Evolutionary conservation across 2,329 filamentous ascomycete genomes (phyloP).

Genomic region (Botrytis fabae): DNA sequence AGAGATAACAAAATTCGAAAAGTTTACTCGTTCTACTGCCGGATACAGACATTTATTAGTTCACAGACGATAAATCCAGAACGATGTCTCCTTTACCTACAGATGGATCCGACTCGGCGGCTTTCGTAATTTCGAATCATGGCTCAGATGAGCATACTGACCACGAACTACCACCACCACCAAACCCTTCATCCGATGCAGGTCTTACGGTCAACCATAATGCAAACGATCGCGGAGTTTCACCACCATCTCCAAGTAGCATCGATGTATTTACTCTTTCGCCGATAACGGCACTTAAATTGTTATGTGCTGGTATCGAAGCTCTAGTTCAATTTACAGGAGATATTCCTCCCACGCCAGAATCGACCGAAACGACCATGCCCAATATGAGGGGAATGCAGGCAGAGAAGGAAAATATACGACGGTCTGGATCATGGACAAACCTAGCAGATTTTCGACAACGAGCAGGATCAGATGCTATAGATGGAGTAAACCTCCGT

Average conservation of each 20-base stretch:
- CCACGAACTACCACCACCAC: conserved; percentile 37
- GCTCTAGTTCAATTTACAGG: conserved; percentile 53
- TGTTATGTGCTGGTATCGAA: conserved; percentile 73
- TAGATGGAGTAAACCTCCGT: conserved; percentile 58
- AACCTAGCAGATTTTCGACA: conserved; percentile 38
- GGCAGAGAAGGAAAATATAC: conserved; percentile 61
- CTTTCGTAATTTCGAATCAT: conserved; percentile 34
- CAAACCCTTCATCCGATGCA: conserved; percentile 38
- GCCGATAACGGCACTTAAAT: conserved; percentile 72
- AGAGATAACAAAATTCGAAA: not conserved
- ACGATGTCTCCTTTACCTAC: conserved; percentile 14
- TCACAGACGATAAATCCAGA: not conserved
- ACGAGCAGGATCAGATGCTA: conserved; percentile 41
- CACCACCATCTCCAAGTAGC: conserved; percentile 41
- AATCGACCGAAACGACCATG: conserved; percentile 61
- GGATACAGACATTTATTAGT: not conserved
- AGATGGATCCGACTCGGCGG: not conserved
- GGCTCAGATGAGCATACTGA: conserved; percentile 38
- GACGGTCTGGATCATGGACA: conserved; percentile 56
- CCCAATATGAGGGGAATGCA: conserved; percentile 65
- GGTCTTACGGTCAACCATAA: conserved; percentile 33
- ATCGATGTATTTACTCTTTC: conserved; percentile 73
- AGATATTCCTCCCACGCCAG: conserved; percentile 71
- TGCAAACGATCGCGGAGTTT: conserved; percentile 34
- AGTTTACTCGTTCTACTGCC: conserved; percentile 2